phyloP scores from a whole-genome alignment of 2,329 filamentous ascomycete species.

The Cladosporium velox region DNA sequence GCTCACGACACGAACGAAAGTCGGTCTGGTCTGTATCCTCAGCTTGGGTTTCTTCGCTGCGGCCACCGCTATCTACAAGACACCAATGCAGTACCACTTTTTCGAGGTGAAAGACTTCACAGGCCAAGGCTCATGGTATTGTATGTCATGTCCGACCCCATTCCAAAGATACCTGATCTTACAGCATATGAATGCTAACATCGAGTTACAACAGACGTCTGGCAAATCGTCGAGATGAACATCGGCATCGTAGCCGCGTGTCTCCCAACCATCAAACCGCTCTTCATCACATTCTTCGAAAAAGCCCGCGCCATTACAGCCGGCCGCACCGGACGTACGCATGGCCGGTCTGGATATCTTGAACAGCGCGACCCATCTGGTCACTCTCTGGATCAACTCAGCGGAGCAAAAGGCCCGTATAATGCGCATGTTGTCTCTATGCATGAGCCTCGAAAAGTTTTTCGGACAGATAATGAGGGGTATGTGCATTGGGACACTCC shows the following conservation, averaged over 20 bases:
- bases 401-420: constrained; percentile 1
- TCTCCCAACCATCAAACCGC: constrained; percentile 22
- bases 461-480: neutral
- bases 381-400: neutral
- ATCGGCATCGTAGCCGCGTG: constrained; percentile 22
- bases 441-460: neutral
- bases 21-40: constrained; percentile 43
- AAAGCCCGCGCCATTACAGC: constrained; percentile 1
- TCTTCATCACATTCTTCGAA: constrained; percentile 19
- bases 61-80: constrained; percentile 19
- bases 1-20: constrained; percentile 46
- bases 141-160: neutral
- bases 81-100: constrained; percentile 18
- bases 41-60: constrained; percentile 44
- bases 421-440: neutral
- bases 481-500: constrained; percentile 3
- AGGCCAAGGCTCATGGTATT: constrained; percentile 18
- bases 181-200: neutral
- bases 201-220: constrained; percentile 6
- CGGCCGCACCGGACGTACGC: neutral
- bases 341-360: neutral
- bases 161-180: neutral
- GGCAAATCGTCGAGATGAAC: constrained; percentile 22
- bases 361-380: neutral
- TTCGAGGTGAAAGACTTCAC: constrained; percentile 8